Base-by-base conservation (phyloP, 768 basidiomycete species). In the Xerocomus brunneocitrinus region DNA sequence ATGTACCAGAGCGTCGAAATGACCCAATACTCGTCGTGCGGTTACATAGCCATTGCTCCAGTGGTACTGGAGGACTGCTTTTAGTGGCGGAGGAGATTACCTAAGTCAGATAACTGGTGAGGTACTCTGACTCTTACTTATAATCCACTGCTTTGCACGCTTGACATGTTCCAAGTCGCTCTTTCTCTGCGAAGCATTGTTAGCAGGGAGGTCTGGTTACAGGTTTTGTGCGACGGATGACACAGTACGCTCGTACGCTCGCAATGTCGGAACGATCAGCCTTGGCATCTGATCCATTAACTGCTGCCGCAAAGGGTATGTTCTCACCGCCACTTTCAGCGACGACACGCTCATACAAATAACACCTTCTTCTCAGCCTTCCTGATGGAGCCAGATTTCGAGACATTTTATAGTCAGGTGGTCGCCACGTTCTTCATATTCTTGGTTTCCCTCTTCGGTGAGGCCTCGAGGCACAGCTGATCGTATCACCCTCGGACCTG, bases 381-480 rank as follows among this genome's bases (percentile, higher is more conserved):
- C 47, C 13, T 46, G 36, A 48, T 50, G 53, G 51, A 42, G 1
- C 25, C 47, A 22, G 52, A 53, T 10, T 32, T n/a, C 0, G 42
- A 61, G 10, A 32, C 27, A 4, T 46, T 55, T 16, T 31, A 46
- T 35, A 41, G 36, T 1, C 57, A 54, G 1, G 42, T 64, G 7
- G 12, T 49, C 5, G 65, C 62, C 53, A 67, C 62, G 47, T 58
- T 78, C 5, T 65, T 73, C 28, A 83, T 89, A 49, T 76, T 87
- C 46, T 56, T 73, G 35, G 72, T 84, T 3, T 90, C 87, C 38
- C 76, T 89, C 40, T 75, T 83, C 31, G 86, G 87, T 87, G 56
- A 50, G 76, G 70, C 22, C 38, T n/a, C 34, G 13, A 42, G 41
- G 41, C 41, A 27, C 7, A 27, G 7, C 10, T 47, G 51, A 54